Conservation (phyloP, 192 early-diverging fungal genomes). For the Paraglomus occultum region DNA sequence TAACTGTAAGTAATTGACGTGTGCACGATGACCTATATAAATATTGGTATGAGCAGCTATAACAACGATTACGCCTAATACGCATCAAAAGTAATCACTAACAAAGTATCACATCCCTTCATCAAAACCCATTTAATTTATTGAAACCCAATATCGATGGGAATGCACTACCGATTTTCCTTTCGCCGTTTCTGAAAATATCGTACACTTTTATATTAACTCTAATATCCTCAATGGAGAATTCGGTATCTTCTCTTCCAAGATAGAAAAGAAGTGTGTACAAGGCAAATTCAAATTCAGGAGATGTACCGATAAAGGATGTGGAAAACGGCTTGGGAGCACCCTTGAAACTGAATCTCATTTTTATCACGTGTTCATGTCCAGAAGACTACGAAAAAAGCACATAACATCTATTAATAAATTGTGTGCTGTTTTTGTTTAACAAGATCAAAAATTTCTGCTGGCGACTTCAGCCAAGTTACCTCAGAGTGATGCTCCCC, state of each 20-base stretch:
- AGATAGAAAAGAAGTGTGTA: constrained; percentile 19
- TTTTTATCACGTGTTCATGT: constrained; percentile 3
- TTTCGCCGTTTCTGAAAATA: neutral
- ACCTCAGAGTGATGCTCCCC: neutral
- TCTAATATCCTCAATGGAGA: constrained; percentile 11
- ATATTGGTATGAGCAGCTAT: no score
- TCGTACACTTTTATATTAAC: constrained; percentile 15
- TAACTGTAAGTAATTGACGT: neutral
- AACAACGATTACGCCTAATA: no score
- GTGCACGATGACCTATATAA: no score
- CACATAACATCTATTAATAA: no score
- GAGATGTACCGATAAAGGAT: constrained; percentile 28
- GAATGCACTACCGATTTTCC: constrained; percentile 16
- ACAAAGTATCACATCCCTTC: no score
- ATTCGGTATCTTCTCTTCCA: neutral
- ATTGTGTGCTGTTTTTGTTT: no score
- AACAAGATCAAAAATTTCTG: no score
- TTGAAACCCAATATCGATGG: neutral
- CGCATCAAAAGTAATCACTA: no score
- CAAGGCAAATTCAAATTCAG: constrained; percentile 27
- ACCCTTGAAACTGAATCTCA: constrained; percentile 21
- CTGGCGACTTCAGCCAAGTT: no score
- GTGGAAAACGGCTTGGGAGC: constrained; percentile 13
- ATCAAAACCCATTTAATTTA: no score
- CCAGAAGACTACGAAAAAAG: constrained; percentile 1